A percentile compares a stretch with the other conserved stretches of the same genome.
Conservation (phyloP, 164 flowering plant species). For the Dillenia suffruticosa region DNA sequence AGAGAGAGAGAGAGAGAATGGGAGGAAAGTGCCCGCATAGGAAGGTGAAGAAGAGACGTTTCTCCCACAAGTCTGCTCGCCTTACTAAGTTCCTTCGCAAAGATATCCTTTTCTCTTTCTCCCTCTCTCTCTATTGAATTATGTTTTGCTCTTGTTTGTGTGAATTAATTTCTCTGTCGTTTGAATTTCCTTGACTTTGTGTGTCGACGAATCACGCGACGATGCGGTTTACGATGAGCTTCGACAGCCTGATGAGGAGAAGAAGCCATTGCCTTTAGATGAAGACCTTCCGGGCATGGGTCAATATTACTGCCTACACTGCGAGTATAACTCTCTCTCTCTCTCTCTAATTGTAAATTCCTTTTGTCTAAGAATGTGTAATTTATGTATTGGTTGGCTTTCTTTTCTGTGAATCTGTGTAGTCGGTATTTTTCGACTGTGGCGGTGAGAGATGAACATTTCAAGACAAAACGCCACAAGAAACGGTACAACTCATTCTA, state of each 20-base stretch:
- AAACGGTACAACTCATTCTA: constrained; percentile 49
- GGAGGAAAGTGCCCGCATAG: constrained; percentile 93
- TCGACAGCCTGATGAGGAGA: constrained; percentile 41
- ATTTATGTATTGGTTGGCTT: not conserved
- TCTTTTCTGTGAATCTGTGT: constrained; percentile 5
- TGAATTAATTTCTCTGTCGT: not conserved
- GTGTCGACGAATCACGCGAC: constrained; percentile 41
- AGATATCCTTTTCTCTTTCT: constrained; percentile 58
- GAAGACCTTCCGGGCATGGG: constrained; percentile 98
- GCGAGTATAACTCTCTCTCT: constrained; percentile 58
- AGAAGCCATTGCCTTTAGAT: constrained; percentile 53
- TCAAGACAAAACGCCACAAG: constrained; percentile 81
- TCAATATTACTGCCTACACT: constrained; percentile 88
- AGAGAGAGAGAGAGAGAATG: constrained; percentile 23
- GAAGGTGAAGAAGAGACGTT: constrained; percentile 78
- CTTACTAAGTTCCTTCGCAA: constrained; percentile 64
- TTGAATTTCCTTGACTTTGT: constrained; percentile 27
- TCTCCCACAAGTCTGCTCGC: constrained; percentile 83
- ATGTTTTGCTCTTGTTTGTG: not conserved
- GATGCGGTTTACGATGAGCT: constrained; percentile 77
- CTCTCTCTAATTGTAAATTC: not conserved
- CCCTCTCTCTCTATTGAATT: not conserved
- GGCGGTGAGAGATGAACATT: constrained; percentile 82
- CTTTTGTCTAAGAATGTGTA: not conserved
- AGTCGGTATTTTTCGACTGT: constrained; percentile 82